phyloP scores from a whole-genome alignment of 2,329 filamentous ascomycete species.

The Sarocladiaceae sp. region DNA sequence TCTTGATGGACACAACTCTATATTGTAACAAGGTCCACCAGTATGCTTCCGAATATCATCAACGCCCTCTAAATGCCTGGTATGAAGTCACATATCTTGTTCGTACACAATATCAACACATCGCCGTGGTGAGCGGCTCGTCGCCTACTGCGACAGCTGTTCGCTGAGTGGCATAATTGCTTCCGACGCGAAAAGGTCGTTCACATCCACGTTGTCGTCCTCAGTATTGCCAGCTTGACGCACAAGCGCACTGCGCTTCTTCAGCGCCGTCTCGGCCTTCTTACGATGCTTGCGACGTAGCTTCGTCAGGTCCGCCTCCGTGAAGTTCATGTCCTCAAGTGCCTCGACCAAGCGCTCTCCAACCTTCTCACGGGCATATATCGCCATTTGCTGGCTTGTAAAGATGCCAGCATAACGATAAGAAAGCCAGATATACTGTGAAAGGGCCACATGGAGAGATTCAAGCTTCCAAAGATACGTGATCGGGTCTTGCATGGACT shows the following conservation, averaged over 20 bases:
- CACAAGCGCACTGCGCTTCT: conserved; percentile 7
- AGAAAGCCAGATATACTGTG: conserved; percentile 88
- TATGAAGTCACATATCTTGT: no score
- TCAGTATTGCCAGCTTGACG: conserved; percentile 9
- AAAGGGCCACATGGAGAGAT: conserved; percentile 73
- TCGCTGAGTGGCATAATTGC: not conserved
- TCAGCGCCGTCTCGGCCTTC: conserved; percentile 15
- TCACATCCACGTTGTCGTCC: conserved; percentile 16
- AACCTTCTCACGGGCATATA: conserved; percentile 72
- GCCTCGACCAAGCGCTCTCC: conserved; percentile 64
- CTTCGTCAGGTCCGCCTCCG: conserved; percentile 27
- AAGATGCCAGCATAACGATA: conserved; percentile 85
- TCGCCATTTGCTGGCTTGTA: conserved; percentile 67
- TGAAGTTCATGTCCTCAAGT: conserved; percentile 46
- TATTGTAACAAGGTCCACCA: no score
- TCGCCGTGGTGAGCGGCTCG: no score
- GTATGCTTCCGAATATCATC: no score
- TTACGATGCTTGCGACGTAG: conserved; percentile 20
- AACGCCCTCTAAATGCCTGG: no score
- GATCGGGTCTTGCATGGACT: conserved; percentile 24
- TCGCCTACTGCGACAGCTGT: conserved; percentile 1
- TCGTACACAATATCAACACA: no score
- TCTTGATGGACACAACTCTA: no score
- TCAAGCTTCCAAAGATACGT: conserved; percentile 68
- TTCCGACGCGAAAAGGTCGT: not conserved